Conservation (phyloP, 345 rosid species). For the Cochlearia excelsa region DNA sequence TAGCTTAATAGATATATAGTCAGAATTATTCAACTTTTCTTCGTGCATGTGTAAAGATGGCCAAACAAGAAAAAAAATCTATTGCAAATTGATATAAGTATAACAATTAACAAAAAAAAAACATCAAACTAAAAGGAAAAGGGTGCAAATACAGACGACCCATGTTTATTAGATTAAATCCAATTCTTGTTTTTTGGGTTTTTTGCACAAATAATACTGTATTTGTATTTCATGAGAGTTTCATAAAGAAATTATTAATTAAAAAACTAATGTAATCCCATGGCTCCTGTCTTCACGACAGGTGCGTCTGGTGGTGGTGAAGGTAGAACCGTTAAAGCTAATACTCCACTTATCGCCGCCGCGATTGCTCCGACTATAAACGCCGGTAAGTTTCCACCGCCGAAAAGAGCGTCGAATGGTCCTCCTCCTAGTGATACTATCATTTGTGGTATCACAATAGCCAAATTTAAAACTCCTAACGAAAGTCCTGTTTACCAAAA, state of each 20-base stretch:
- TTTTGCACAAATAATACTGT: not conserved
- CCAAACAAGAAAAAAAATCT: no score
- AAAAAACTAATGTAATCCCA: constrained; percentile 31
- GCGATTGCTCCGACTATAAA: constrained; percentile 25
- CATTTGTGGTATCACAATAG: constrained; percentile 73
- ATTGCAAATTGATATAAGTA: no score
- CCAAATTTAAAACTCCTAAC: constrained; percentile 71
- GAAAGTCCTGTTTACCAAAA: constrained; percentile 56
- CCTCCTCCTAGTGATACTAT: constrained; percentile 23
- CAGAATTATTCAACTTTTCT: no score
- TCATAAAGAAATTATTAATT: not conserved
- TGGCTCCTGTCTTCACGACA: constrained; percentile 11
- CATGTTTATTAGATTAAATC: no score
- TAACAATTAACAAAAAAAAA: no score
- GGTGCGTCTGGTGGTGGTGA: constrained; percentile 31
- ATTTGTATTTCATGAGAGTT: not conserved
- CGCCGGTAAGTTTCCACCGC: constrained; percentile 27
- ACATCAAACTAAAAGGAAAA: not conserved
- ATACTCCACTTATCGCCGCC: constrained; percentile 24
- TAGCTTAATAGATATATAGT: no score
- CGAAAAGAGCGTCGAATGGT: constrained; percentile 10
- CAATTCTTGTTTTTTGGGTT: no score
- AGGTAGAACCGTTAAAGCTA: constrained; percentile 33
- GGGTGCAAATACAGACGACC: not conserved
- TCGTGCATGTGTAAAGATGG: no score